Base-by-base conservation (phyloP, 2,329 filamentous ascomycete species). In the Daldinia sp. region DNA sequence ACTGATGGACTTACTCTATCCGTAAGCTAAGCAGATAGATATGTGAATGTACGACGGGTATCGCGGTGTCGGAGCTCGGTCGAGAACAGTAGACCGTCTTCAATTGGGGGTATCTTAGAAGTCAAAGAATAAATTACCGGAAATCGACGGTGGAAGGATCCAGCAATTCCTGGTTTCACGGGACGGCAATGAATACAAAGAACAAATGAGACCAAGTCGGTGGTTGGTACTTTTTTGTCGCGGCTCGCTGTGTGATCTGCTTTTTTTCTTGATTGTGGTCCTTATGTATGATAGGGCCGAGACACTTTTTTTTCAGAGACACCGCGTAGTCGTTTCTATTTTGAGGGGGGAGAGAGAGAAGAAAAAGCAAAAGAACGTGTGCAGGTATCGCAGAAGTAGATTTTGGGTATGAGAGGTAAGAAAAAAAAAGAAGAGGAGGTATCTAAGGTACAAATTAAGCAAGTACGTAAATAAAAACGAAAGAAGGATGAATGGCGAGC, bases 131-230 rank as follows among this genome's bases (percentile, higher is more conserved):
- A 55, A 69, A 60, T 68, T 54, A 56, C 54, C 61, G 50, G 41
- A 68, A 66, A 58, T 42, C 51, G 65, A 63, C 59, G 54, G 50
- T 59, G 39, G 64, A 62, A 68, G 37, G 35, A 46, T 39, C 50
- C 51, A 67, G 69, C 23, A 53, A 68, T 65, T 67, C 42, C 53
- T 65, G 51, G 63, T 50, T 64, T 72, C 61, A 65, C 61, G 56
- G 54, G 30, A 58, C 46, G 55, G 54, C 59, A 63, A 65, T 55
- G 59, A 54, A 61, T 66, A 67, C 67, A 69, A 67, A 70, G 67
- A 51, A 72, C 69, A 72, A 72, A 72, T 67, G 64, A 67, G 69
- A 72, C 58, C 44, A 50, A 59, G 50, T 64, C 59, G 53, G 62
- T 58, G 60, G 60, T 61, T 70, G 61, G 60, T 59, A 56, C 41